These are phyloP conservation scores for Musa balbisiana DNA, from an alignment of 202 grass and related monocot genomes.

Conservation along the genomic window DNA sequence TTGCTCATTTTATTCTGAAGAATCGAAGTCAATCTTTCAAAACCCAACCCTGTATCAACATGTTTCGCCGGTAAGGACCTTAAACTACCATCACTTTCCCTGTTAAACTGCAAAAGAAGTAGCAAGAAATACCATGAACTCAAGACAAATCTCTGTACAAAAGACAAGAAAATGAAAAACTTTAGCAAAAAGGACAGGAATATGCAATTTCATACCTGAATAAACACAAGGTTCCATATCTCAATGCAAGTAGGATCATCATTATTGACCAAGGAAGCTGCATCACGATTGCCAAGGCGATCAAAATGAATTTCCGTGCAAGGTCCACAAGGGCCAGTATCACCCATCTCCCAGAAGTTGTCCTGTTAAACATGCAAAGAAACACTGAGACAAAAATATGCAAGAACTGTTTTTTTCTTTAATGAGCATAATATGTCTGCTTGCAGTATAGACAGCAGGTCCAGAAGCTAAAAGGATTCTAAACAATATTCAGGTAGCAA, in stretches of 20 bases:
- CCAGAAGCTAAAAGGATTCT: neutral
- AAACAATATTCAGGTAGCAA: neutral
- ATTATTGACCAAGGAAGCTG: constrained; percentile 85
- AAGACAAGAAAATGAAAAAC: neutral
- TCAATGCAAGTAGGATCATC: constrained; percentile 96
- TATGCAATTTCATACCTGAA: constrained; percentile 49
- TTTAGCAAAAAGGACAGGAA: neutral
- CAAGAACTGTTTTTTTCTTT: neutral
- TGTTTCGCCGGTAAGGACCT: constrained; percentile 85
- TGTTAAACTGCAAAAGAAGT: constrained; percentile 62
- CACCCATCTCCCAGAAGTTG: constrained; percentile 99
- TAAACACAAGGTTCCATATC: constrained; percentile 98
- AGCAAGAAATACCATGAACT: constrained; percentile 8
- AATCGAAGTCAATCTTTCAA: constrained; percentile 85
- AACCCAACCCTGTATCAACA: constrained; percentile 96
- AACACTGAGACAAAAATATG: neutral
- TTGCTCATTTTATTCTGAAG: constrained; percentile 99
- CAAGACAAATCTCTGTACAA: neutral
- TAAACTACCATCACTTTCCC: constrained; percentile 72
- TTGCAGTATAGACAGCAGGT: neutral
- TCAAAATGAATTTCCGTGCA: constrained; percentile 99
- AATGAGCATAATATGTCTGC: neutral
- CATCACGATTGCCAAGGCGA: constrained; percentile 70
- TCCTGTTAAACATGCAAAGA: constrained; percentile 40
- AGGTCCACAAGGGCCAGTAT: constrained; percentile 96